Base-by-base conservation (phyloP, 1,284 basidiomycete genomes). In the Papiliotrema terrestris region DNA sequence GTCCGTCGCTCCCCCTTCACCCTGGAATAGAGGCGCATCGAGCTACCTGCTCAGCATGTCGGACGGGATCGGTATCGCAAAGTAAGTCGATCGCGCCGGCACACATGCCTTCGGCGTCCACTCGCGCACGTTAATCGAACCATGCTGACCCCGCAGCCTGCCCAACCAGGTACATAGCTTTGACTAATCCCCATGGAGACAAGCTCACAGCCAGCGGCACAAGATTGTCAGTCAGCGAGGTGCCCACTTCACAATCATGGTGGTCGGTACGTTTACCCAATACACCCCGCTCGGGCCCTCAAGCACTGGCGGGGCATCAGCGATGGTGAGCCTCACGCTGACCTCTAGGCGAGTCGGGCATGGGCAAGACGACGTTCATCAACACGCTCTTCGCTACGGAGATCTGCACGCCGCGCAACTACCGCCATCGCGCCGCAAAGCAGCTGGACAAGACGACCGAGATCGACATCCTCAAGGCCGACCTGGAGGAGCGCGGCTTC, bases 331-430 rank as follows among this genome's bases (percentile, higher is more conserved):
- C n/a, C n/a, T n/a, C n/a, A n/a, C n/a, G 20, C 44, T 45, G 36
- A 36, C n/a, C 4, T 39, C 8, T 74, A 94, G 90, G 92, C 77
- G 93, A 97, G 80, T 93, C 90, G 59, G 93, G 93, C 56, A 80
- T 96, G 57, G 93, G 93, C 54, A 96, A 97, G 80, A 93, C 91
- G 45, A 94, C 91, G 1, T 83, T 94, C 75, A 93, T 98, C 83
- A 99, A 98, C 83, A 99, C 96, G 38, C 87, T 98, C 66, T 99
- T 99, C 80, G 91, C 92, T 41, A 98, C 96, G 57, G 96, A 98
- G 81, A 84, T 99, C 54, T 94, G 91, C 8, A 83, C 89, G 5
- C 74, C 87, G 49, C 93, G 95, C 81, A 94, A 95, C 82, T 95
- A 98, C 83, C 80, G 77, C 62, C 85, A 85, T 71, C 87, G 75